Evolutionary conservation across 129 eudicot species (phyloP).

Genomic region (Logfia minima): DNA sequence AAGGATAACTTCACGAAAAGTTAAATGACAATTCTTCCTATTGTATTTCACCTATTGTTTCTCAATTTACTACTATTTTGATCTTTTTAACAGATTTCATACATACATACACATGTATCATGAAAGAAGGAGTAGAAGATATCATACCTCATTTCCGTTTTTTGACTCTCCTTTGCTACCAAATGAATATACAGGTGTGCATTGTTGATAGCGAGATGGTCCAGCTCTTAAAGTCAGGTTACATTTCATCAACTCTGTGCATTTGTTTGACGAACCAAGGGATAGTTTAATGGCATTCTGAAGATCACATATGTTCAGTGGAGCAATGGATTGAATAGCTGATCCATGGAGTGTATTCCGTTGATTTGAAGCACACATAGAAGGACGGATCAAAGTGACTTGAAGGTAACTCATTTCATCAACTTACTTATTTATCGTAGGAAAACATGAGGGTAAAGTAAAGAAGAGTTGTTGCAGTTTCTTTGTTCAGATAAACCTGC

Average conservation of each 20-base stretch:
- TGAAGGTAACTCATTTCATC: conserved; percentile 50
- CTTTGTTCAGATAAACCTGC: conserved; percentile 26
- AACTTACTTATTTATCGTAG: conserved; percentile 23
- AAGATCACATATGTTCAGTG: conserved; percentile 22
- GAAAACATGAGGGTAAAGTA: conserved; percentile 27
- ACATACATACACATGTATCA: neutral
- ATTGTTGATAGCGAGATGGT: conserved; percentile 34
- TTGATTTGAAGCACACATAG: conserved; percentile 23
- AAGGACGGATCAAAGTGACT: conserved; percentile 40
- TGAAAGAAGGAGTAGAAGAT: conserved; percentile 10
- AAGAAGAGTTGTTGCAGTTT: neutral
- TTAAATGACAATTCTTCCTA: neutral
- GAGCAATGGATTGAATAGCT: conserved; percentile 18
- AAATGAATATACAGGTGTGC: conserved; percentile 51
- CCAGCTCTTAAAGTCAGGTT: conserved; percentile 13
- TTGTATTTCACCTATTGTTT: neutral
- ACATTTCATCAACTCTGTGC: conserved; percentile 29
- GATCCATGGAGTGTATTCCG: conserved; percentile 16
- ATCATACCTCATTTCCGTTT: conserved; percentile 51
- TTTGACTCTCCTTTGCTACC: conserved; percentile 63
- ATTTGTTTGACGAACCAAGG: conserved; percentile 33
- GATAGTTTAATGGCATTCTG: conserved; percentile 17
- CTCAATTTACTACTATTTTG: neutral
- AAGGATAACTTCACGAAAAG: neutral
- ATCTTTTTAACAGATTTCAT: neutral